Evolutionary conservation across 768 basidiomycete species (phyloP).

Genomic region (Tricholoma saponaceum): DNA sequence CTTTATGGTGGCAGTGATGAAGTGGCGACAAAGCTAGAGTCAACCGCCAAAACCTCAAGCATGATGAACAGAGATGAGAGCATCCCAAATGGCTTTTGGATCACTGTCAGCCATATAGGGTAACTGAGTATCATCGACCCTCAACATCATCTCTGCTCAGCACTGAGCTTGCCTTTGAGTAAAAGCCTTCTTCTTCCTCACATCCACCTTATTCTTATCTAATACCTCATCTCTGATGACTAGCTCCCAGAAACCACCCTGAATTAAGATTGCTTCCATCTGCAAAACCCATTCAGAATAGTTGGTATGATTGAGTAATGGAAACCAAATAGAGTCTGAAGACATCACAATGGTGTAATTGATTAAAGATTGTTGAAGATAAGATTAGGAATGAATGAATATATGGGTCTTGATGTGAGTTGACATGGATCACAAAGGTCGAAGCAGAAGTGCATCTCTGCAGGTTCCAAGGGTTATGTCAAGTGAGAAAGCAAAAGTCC

Average conservation of each 20-base stretch:
- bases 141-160: neutral
- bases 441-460: no score
- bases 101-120: constrained; percentile 15
- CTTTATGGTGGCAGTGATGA: constrained; percentile 16
- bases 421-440: no score
- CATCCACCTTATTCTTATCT: neutral
- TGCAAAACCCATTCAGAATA: neutral
- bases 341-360: neutral
- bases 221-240: neutral
- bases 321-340: neutral
- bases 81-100: constrained; percentile 20
- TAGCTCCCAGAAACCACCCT: neutral
- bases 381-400: no score
- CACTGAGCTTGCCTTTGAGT: neutral
- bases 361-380: no score
- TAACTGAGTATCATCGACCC: constrained; percentile 4
- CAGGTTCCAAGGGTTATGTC: no score
- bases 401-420: no score
- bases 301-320: neutral
- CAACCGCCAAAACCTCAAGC: constrained; percentile 23
- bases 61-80: constrained; percentile 19
- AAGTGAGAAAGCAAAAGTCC: no score
- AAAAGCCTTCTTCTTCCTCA: neutral
- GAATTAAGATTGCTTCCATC: constrained; percentile 1
- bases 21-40: constrained; percentile 14